phyloP scores from a whole-genome alignment of 2,329 filamentous ascomycete genomes.

The Myotisia sp. region DNA sequence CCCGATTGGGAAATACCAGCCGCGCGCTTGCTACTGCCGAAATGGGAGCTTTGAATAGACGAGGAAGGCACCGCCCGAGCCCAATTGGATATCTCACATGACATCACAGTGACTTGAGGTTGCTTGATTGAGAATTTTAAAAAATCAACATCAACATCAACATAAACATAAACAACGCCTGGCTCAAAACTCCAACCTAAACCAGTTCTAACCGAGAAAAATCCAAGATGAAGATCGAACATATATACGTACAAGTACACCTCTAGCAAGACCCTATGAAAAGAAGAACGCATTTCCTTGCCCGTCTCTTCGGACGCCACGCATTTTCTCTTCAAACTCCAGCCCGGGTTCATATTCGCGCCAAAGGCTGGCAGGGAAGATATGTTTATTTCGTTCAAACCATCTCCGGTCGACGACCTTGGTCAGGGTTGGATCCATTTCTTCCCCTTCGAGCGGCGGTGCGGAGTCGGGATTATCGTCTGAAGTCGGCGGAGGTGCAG shows the following conservation, averaged over 20 bases:
- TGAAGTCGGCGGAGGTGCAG: slow-evolving; percentile 20
- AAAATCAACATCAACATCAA: too few species aligned
- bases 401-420: slow-evolving; percentile 93
- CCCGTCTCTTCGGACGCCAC: slow-evolving; percentile 61
- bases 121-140: not conserved
- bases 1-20: too few species aligned
- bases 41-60: too few species aligned
- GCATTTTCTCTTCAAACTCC: slow-evolving; percentile 52
- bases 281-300: slow-evolving; percentile 93
- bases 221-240: not conserved
- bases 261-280: slow-evolving; percentile 20
- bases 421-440: slow-evolving; percentile 65
- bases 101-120: not conserved
- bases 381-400: slow-evolving; percentile 97
- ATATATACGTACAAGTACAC: not conserved
- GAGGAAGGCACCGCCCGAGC: too few species aligned
- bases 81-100: too few species aligned
- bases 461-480: slow-evolving; percentile 33
- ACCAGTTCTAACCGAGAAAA: slow-evolving; percentile 4
- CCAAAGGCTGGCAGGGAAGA: slow-evolving; percentile 92
- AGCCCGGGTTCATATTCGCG: slow-evolving; percentile 84
- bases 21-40: too few species aligned
- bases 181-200: not conserved
- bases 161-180: not conserved
- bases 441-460: slow-evolving; percentile 53